A percentile compares a stretch with the other conserved stretches of the same genome.
phyloP scores from a whole-genome alignment of 495 filamentous ascomycete genomes.

The Talaromyces nanjingensis region DNA sequence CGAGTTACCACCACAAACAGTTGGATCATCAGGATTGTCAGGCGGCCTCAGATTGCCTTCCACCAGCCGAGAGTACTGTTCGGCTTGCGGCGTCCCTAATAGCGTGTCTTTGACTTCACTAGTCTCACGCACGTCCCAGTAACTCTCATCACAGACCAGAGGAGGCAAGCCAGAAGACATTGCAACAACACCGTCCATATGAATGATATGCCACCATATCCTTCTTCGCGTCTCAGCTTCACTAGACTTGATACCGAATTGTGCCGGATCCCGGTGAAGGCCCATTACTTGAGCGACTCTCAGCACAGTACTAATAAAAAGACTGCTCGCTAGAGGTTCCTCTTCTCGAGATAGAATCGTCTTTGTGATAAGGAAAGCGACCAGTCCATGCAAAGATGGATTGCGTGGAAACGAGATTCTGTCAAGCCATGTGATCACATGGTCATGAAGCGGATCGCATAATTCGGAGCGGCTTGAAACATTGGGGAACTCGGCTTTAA shows the following conservation, averaged over 20 bases:
- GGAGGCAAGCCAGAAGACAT: constrained; percentile 43
- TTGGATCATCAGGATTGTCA: constrained; percentile 40
- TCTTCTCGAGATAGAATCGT: constrained; percentile 42
- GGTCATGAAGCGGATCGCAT: constrained; percentile 34
- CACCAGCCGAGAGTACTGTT: constrained; percentile 29
- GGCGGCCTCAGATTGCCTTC: constrained; percentile 24
- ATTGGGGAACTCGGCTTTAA: constrained; percentile 36
- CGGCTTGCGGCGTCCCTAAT: constrained; percentile 31
- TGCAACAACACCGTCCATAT: constrained; percentile 51
- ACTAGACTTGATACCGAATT: constrained; percentile 55
- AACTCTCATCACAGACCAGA: constrained; percentile 37
- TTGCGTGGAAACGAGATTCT: constrained; percentile 41
- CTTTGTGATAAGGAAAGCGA: constrained; percentile 39
- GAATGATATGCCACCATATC: constrained; percentile 68
- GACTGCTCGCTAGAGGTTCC: constrained; percentile 40
- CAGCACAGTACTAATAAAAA: constrained; percentile 49
- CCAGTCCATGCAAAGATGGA: constrained; percentile 35
- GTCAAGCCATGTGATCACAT: constrained; percentile 35
- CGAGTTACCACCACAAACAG: constrained; percentile 35
- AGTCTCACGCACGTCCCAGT: constrained; percentile 39
- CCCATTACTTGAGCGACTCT: constrained; percentile 69
- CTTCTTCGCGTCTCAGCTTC: constrained; percentile 64
- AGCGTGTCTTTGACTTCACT: constrained; percentile 42
- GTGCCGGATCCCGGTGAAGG: constrained; percentile 61
- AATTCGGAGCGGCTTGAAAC: constrained; percentile 26